Percentiles rank a stretch among this genome's conserved stretches.
These are phyloP conservation scores for Dentipellis sp. DNA, from an alignment of 768 basidiomycete genomes.

Conservation along the genomic window DNA sequence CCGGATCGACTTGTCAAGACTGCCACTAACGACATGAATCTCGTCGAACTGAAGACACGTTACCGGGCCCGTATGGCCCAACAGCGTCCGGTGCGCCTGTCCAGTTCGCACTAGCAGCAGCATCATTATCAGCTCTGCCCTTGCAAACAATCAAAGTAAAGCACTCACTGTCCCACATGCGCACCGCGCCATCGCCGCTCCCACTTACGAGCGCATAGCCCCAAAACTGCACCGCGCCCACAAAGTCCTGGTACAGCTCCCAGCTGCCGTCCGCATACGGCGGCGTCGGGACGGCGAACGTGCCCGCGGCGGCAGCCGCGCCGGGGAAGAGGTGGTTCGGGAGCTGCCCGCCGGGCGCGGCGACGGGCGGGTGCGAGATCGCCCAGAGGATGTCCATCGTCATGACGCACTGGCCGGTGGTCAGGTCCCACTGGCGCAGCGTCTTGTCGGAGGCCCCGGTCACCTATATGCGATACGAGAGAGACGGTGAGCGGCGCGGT, in stretches of 20 bases:
- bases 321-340: slow-evolving; percentile 42
- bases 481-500: too few species aligned
- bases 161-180: slow-evolving; percentile 98
- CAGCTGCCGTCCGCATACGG: slow-evolving; percentile 85
- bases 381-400: slow-evolving; percentile 99
- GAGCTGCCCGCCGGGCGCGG: slow-evolving; percentile 29
- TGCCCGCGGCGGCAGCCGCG: slow-evolving; percentile 44
- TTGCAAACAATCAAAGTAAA: neutral
- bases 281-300: slow-evolving; percentile 77
- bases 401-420: slow-evolving; percentile 95
- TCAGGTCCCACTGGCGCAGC: slow-evolving; percentile 95
- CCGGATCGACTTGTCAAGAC: slow-evolving; percentile 86
- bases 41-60: slow-evolving; percentile 97
- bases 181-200: slow-evolving; percentile 91
- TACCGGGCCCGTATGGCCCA: slow-evolving; percentile 89
- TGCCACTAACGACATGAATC: slow-evolving; percentile 85
- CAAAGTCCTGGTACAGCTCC: slow-evolving; percentile 96
- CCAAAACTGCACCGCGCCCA: slow-evolving; percentile 98
- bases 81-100: slow-evolving; percentile 86
- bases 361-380: slow-evolving; percentile 75
- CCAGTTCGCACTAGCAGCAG: slow-evolving; percentile 84
- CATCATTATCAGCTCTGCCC: too few species aligned
- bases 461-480: slow-evolving; percentile 41
- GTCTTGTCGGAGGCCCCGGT: slow-evolving; percentile 99
- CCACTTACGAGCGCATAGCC: slow-evolving; percentile 96